These are phyloP conservation scores for Porcisia deanei DNA, from an alignment of 208 protist genomes.

Conservation along the genomic window DNA sequence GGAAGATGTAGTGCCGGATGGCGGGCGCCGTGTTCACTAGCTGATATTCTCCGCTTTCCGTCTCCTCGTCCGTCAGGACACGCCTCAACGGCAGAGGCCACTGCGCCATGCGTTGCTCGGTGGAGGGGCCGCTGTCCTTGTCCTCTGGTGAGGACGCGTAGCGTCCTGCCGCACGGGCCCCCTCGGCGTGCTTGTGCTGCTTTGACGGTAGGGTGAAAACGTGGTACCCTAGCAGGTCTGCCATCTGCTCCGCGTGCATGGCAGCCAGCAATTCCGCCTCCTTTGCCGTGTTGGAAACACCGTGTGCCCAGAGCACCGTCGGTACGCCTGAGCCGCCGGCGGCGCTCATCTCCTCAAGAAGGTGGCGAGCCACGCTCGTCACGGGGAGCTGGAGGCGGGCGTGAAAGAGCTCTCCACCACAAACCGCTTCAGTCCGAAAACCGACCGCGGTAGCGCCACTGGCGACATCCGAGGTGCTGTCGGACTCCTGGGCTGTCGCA, in stretches of 20 bases:
- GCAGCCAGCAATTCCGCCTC: conserved; percentile 80
- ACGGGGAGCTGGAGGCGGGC: conserved; percentile 27
- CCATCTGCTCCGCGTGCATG: conserved; percentile 88
- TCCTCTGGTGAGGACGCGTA: conserved; percentile 77
- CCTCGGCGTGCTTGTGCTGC: conserved; percentile 83
- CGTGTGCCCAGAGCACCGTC: conserved; percentile 71
- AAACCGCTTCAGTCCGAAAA: conserved; percentile 19
- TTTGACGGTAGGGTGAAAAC: conserved; percentile 86
- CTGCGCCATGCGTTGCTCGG: conserved; percentile 9
- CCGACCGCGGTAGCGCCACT: neutral
- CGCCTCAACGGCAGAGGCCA: conserved; percentile 75
- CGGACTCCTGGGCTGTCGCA: neutral
- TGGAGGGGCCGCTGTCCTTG: conserved; percentile 15
- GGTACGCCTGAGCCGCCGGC: conserved; percentile 5
- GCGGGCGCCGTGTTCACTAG: conserved; percentile 49
- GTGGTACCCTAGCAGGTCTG: conserved; percentile 84
- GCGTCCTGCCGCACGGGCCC: conserved; percentile 69
- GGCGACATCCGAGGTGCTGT: neutral
- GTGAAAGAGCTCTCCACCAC: conserved; percentile 20
- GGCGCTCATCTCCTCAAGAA: conserved; percentile 1
- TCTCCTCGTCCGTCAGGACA: conserved; percentile 62
- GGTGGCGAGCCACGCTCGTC: neutral
- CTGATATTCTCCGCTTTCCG: conserved; percentile 78
- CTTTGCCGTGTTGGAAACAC: conserved; percentile 65
- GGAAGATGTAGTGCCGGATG: conserved; percentile 34